Evolutionary conservation across 805 yeast genomes (phyloP), one percentile per base, ranked within the genome.

Genomic region (Metschnikowia cubensis): DNA sequence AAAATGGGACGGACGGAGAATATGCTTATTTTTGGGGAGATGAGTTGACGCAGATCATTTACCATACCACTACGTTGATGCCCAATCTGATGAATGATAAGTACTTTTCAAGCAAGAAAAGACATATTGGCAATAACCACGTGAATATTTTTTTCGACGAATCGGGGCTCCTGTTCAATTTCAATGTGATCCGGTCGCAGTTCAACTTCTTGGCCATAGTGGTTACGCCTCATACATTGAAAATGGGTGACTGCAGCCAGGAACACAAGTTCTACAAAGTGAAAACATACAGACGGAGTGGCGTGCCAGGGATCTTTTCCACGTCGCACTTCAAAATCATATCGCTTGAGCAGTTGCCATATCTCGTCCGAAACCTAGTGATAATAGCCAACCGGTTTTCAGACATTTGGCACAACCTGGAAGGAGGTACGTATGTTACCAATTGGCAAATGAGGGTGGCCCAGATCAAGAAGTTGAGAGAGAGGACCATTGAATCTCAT

Each of bases 61-160:
- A 81, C 65, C 96, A 89, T 63, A 79, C 87, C 8, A 83, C 90
- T 2, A 87, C 96, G 0, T 66, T 89, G 77, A 89, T 89, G 96
- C 89, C 91, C 2, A 71, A 75, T 45, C 57, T 55, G 35, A 65
- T 59, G 2, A 59, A 63, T 14, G 85, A 84, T 55, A 61, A 64
- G 3, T 59, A 61, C 15, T 71, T 66, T 29, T 76, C 83, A 14
- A 62, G 76, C 63, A 89, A 89, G 67, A 89, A 89, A 66, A 70
- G 90, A 49, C 97, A 89, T 63, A 85, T 89, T 54, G 97, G 97
- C 6, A 89, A 89, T 68, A 80, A 89, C 62, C 84, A 82, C 64
- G 94, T 89, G 50, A 87, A 85, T 60, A 81, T 89, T 21, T 89
- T 78, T 63, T 90, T 83, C 70, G 88, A 89, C 60, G 96, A 89